A percentile compares a stretch with the other conserved stretches of the same genome.
phyloP scores from a whole-genome alignment of 1,139 yeast species.

The Kodamaea ohmeri region DNA sequence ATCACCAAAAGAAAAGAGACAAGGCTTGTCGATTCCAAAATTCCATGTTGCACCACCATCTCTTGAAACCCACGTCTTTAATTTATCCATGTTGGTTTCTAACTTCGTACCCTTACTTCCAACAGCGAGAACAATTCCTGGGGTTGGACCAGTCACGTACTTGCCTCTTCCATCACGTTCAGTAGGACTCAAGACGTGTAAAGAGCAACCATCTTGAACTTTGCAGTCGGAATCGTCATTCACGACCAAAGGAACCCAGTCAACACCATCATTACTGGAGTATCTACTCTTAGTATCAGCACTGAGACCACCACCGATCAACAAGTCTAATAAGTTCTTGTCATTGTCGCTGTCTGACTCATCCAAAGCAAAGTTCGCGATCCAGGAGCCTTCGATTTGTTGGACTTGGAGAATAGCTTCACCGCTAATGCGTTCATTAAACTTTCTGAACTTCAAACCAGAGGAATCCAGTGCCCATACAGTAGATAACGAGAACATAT shows the following conservation, averaged over 20 bases:
- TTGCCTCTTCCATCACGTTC: conserved; percentile 57
- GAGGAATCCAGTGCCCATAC: conserved; percentile 61
- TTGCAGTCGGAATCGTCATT: conserved; percentile 47
- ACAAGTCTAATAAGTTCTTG: conserved; percentile 25
- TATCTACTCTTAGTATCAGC: conserved; percentile 30
- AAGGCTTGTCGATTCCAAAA: conserved; percentile 52
- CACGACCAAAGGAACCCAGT: conserved; percentile 55
- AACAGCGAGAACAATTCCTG: conserved; percentile 65
- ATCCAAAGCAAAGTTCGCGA: conserved; percentile 41
- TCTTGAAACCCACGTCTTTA: conserved; percentile 62
- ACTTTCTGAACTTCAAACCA: conserved; percentile 53
- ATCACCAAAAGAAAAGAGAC: conserved; percentile 69
- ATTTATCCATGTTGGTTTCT: conserved; percentile 21
- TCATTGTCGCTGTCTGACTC: conserved; percentile 17
- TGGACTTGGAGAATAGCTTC: conserved; percentile 51
- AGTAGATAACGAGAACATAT: conserved; percentile 29
- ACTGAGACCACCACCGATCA: conserved; percentile 26
- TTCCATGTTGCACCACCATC: conserved; percentile 81
- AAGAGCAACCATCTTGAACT: conserved; percentile 48
- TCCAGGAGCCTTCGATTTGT: conserved; percentile 70
- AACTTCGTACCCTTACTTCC: conserved; percentile 51
- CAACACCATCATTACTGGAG: conserved; percentile 62
- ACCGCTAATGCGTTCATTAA: conserved; percentile 44
- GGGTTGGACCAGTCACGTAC: conserved; percentile 62
- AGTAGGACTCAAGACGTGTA: conserved; percentile 52